A percentile compares a stretch with the other conserved stretches of the same genome.
These are phyloP conservation scores for Pleurotus salmoneostramineus DNA, from an alignment of 768 basidiomycete genomes.

Conservation along the genomic window DNA sequence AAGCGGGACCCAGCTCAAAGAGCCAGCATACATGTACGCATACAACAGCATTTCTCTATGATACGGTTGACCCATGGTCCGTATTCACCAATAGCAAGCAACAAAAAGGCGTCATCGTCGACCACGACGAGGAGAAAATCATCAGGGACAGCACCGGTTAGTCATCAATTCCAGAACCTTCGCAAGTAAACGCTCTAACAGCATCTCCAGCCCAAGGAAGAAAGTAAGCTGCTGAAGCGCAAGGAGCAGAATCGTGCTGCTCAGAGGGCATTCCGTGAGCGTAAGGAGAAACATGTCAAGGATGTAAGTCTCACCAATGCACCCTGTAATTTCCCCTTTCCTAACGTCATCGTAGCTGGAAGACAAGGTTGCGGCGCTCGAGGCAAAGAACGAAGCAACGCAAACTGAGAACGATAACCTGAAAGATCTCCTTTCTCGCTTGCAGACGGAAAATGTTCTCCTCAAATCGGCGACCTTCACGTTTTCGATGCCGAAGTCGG, in stretches of 20 bases:
- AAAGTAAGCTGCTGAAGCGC: slow-evolving; percentile 73
- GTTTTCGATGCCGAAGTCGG: slow-evolving; percentile 61
- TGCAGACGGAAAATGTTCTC: slow-evolving; percentile 84
- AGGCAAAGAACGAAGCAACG: slow-evolving; percentile 73
- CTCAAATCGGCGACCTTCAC: slow-evolving; percentile 84
- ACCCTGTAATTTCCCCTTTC: not conserved
- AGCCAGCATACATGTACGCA: slow-evolving; percentile 57
- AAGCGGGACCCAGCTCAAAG: slow-evolving; percentile 65
- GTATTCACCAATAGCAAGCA: slow-evolving; percentile 9
- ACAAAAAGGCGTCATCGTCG: slow-evolving; percentile 21
- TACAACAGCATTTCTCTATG: slow-evolving; percentile 8
- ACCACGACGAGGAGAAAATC: slow-evolving; percentile 14
- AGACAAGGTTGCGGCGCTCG: slow-evolving; percentile 84
- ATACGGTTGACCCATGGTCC: not conserved
- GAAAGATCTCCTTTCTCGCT: slow-evolving; percentile 75
- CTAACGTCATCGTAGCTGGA: slow-evolving; percentile 60
- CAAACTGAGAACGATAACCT: slow-evolving; percentile 84
- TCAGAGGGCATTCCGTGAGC: slow-evolving; percentile 94
- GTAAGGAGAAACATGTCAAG: slow-evolving; percentile 96
- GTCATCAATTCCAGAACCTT: slow-evolving; percentile 3
- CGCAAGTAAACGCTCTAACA: slow-evolving; percentile 7
- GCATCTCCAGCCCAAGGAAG: slow-evolving; percentile 50
- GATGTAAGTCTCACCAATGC: slow-evolving; percentile 58
- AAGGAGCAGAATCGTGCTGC: slow-evolving; percentile 98
- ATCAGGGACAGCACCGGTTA: slow-evolving; percentile 7